Base-by-base conservation (phyloP, 2,329 filamentous ascomycete genomes). In the Penicillium sp. region DNA sequence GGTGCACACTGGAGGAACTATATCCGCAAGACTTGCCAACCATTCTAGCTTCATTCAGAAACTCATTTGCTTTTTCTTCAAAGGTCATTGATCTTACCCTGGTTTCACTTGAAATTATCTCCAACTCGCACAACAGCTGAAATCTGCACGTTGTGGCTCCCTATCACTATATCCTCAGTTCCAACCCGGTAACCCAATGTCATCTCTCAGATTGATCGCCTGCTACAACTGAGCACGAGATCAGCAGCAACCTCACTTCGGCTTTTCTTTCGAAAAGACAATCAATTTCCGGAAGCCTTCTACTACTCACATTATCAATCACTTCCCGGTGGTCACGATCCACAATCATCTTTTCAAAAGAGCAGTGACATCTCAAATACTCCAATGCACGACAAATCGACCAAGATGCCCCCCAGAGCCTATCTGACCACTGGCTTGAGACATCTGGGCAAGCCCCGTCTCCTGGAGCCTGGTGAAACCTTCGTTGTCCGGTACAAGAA, bases 401-500 rank as follows among this genome's bases (percentile, higher is more conserved):
- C 10, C 51, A 51, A 48, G 18, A 60, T 60, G 56, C 4, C 13
- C 1, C n/a, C 32, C 2, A 37, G 27, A 18, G 4, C 27, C 4
- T 44, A 18, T 6, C 18, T 59, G 1, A 52, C 48, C 4, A 35
- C 21, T 5, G 52, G 37, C 1, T 25, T 60, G 29, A 38, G 23
- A 3, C 56, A 52, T 6, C 18, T 49, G 7, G 41, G 25, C 15
- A 16, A 34, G 2, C 18, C 40, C 2, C 40, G 40, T 5, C 32
- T 42, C 16, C 50, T 58, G 1, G 18, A 51, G 4, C 38, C 55
- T 1, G 57, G 59, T 4, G 50, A 61, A 13, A 37, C 37, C 1
- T 44, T 46, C 6, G 8, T 61, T 4, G 18, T 50, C 23, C 52
- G 60, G 2, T 62, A 55, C 52, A 60, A 62, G 13, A 62, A 59